Conservation (phyloP, 139 green algal genomes). For the Haematococcus lacustris region DNA sequence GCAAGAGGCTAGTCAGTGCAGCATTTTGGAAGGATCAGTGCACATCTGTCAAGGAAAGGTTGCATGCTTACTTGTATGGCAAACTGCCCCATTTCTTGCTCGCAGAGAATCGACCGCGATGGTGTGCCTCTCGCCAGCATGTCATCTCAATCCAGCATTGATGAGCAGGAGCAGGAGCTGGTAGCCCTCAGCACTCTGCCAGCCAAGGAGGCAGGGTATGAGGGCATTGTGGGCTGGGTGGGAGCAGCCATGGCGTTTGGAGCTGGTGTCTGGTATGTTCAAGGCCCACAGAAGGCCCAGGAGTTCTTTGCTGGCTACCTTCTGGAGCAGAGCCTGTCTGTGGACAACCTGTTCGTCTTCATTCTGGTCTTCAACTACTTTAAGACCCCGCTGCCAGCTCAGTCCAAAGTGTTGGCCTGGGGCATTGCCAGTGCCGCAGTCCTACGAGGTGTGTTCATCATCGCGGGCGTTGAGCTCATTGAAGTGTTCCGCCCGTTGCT, state of each 20-base stretch:
- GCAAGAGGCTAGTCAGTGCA: no score
- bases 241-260: constrained; percentile 63
- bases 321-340: constrained; percentile 90
- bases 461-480: constrained; percentile 71
- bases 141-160: no score
- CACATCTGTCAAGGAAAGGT: no score
- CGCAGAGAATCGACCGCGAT: no score
- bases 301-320: constrained; percentile 90
- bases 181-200: constrained; percentile 19
- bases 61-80: no score
- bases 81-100: no score
- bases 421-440: constrained; percentile 85
- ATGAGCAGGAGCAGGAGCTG: constrained; percentile 40
- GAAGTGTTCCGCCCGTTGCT: constrained; percentile 82
- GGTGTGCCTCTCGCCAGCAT: no score
- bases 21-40: no score
- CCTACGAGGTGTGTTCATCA: constrained; percentile 79
- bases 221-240: constrained; percentile 48
- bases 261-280: constrained; percentile 47
- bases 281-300: constrained; percentile 43
- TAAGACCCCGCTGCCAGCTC: constrained; percentile 57
- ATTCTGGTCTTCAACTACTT: constrained; percentile 95
- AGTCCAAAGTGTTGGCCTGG: constrained; percentile 82
- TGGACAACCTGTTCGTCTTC: constrained; percentile 99
- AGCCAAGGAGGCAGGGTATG: constrained; percentile 27